A percentile compares a stretch with the other conserved stretches of the same genome.
Conservation (phyloP, 2,329 filamentous ascomycete species). For the Fusarium verrucosum region DNA sequence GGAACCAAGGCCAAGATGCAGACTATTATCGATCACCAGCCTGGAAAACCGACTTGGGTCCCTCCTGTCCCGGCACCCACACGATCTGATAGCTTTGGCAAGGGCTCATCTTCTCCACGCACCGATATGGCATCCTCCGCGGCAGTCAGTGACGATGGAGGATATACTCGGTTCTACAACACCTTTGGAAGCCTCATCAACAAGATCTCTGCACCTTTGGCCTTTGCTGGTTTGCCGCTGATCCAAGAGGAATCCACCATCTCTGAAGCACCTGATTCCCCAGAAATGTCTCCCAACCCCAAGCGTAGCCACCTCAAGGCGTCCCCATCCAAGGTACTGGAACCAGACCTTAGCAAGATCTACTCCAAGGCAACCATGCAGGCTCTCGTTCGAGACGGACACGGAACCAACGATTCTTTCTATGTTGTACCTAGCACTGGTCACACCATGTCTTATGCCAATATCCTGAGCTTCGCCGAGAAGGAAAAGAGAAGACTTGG, state of each 20-base stretch:
- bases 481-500: constrained; percentile 71
- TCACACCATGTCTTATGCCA: constrained; percentile 91
- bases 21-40: constrained; percentile 62
- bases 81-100: constrained; percentile 41
- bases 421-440: constrained; percentile 94
- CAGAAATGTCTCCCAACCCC: constrained; percentile 53
- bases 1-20: constrained; percentile 64
- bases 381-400: constrained; percentile 76
- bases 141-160: constrained; percentile 67
- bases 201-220: constrained; percentile 86
- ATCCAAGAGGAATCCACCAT: constrained; percentile 59
- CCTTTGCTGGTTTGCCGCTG: constrained; percentile 90
- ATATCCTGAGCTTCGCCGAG: constrained; percentile 77
- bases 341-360: constrained; percentile 80
- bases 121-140: constrained; percentile 38
- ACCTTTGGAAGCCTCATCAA: constrained; percentile 91
- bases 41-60: constrained; percentile 63
- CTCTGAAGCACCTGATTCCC: constrained; percentile 47
- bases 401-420: constrained; percentile 78
- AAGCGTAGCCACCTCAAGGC: constrained; percentile 52
- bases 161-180: constrained; percentile 90
- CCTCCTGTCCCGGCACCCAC: constrained; percentile 51
- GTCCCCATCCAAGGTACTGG: constrained; percentile 43
- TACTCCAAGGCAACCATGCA: constrained; percentile 87
- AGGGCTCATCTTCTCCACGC: constrained; percentile 40